These are phyloP conservation scores for Amanita pallidorosea DNA, from an alignment of 768 basidiomycete species.

Conservation along the genomic window DNA sequence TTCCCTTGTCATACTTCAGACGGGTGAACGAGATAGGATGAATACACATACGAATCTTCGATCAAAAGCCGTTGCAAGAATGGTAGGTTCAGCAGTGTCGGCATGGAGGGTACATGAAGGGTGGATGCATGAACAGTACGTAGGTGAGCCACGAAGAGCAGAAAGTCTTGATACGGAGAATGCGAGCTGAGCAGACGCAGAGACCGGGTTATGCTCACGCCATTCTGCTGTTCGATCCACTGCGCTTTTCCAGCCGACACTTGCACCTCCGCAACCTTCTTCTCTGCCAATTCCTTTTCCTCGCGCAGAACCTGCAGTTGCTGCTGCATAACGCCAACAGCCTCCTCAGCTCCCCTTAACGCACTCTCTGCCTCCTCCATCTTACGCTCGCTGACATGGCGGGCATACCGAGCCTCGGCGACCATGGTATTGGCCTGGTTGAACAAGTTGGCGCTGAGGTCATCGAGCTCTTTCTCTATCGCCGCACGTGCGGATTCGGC, in stretches of 20 bases:
- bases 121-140: constrained; percentile 58
- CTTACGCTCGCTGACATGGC: constrained; percentile 56
- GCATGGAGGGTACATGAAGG: constrained; percentile 52
- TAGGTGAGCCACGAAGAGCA: constrained; percentile 67
- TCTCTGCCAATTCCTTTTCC: constrained; percentile 56
- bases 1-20: constrained; percentile 42
- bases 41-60: constrained; percentile 73
- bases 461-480: constrained; percentile 92
- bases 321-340: constrained; percentile 71
- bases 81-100: constrained; percentile 65
- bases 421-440: constrained; percentile 96
- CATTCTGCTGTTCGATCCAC: constrained; percentile 39
- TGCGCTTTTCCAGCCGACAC: constrained; percentile 57
- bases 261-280: constrained; percentile 36
- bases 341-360: constrained; percentile 76
- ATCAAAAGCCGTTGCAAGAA: constrained; percentile 64
- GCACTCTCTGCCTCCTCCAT: constrained; percentile 69
- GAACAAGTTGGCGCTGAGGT: constrained; percentile 85
- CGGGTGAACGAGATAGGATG: constrained; percentile 1
- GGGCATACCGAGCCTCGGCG: constrained; percentile 77
- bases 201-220: constrained; percentile 16
- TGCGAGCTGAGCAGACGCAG: constrained; percentile 55
- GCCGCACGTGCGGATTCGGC: constrained; percentile 73
- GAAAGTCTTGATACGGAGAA: constrained; percentile 71
- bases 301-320: constrained; percentile 70